Percentiles rank a stretch among this genome's conserved stretches.
These are phyloP conservation scores for Barnettozyma californica DNA, from an alignment of 805 yeast genomes.

Conservation along the genomic window DNA sequence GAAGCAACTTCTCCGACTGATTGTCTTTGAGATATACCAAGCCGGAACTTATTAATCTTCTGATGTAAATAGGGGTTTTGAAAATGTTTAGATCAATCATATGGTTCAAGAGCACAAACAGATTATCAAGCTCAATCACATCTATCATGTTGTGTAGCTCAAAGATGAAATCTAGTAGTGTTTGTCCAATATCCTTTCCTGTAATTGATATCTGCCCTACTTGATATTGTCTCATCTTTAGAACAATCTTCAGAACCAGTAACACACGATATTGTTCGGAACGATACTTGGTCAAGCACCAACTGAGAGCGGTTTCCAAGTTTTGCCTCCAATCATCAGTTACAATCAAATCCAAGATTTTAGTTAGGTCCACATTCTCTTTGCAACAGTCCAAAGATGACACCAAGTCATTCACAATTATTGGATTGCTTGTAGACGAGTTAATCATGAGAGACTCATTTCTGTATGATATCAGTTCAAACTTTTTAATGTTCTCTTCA, in stretches of 20 bases:
- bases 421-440: conserved; percentile 23
- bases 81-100: conserved; percentile 37
- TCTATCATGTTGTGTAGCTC: conserved; percentile 31
- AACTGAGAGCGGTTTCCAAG: conserved; percentile 31
- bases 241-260: conserved; percentile 14
- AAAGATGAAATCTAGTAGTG: conserved; percentile 31
- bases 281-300: conserved; percentile 34
- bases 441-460: conserved; percentile 67
- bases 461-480: conserved; percentile 57
- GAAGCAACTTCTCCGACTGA: conserved; percentile 46
- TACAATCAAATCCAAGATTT: conserved; percentile 24
- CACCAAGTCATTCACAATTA: conserved; percentile 24
- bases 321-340: conserved; percentile 31
- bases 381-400: conserved; percentile 33
- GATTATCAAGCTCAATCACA: conserved; percentile 28
- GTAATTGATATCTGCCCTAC: conserved; percentile 7
- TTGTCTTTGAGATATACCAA: conserved; percentile 57
- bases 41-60: conserved; percentile 84
- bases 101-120: conserved; percentile 42
- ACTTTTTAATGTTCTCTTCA: conserved; percentile 38
- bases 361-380: conserved; percentile 28
- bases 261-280: conserved; percentile 13
- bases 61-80: conserved; percentile 55
- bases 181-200: conserved; percentile 32
- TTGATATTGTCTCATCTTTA: conserved; percentile 10